A percentile compares a stretch with the other conserved stretches of the same genome.
Evolutionary conservation across 2,329 filamentous ascomycete genomes (phyloP).

Genomic region (Fusarium agapanthi): DNA sequence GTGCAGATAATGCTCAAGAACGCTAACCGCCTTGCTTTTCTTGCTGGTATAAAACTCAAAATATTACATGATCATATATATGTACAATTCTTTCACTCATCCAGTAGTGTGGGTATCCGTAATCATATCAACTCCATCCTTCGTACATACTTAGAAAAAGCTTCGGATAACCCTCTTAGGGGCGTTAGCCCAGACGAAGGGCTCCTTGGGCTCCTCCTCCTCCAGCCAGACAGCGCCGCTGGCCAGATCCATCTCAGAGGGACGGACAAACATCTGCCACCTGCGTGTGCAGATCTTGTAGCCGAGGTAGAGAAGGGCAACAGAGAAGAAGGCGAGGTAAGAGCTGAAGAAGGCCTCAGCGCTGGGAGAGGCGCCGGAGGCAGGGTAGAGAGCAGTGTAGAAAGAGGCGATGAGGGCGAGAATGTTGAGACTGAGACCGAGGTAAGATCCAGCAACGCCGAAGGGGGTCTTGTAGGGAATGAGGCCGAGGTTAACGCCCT

Average conservation of each 20-base stretch:
- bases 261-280: conserved; percentile 62
- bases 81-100: conserved; percentile 22
- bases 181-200: conserved; percentile 67
- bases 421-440: conserved; percentile 79
- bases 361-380: conserved; percentile 72
- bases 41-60: conserved; percentile 22
- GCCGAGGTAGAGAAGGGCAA: conserved; percentile 71
- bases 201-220: conserved; percentile 81
- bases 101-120: conserved; percentile 34
- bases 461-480: conserved; percentile 84
- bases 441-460: conserved; percentile 81
- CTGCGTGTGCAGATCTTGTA: conserved; percentile 82
- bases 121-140: conserved; percentile 19
- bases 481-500: conserved; percentile 75
- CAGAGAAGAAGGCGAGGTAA: conserved; percentile 75
- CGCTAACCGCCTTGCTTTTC: conserved; percentile 23
- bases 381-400: conserved; percentile 65
- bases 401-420: conserved; percentile 87
- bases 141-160: conserved; percentile 32
- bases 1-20: conserved; percentile 29
- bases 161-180: conserved; percentile 35
- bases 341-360: conserved; percentile 76
- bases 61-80: conserved; percentile 32
- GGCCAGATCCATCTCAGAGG: conserved; percentile 82
- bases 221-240: conserved; percentile 82